Conservation (phyloP, 345 rosid genomes). For the Hibiscus tridactylites region DNA sequence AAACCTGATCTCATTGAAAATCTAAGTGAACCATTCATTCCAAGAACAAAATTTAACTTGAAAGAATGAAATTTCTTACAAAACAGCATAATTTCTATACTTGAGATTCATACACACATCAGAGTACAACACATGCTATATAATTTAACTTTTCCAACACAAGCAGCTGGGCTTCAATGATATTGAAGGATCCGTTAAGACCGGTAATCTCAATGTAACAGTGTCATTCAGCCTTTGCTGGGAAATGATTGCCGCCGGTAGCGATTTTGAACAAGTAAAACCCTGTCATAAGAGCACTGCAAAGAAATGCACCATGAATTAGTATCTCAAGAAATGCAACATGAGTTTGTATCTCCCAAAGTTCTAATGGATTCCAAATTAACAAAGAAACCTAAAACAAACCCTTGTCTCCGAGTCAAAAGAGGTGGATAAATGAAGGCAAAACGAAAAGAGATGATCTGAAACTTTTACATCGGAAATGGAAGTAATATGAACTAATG, state of each 20-base stretch:
- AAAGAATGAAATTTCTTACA: background rate
- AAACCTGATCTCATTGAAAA: background rate
- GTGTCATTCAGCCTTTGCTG: constrained; percentile 68
- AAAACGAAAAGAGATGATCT: background rate
- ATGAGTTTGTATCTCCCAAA: background rate
- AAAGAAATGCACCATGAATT: background rate
- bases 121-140: background rate
- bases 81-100: background rate
- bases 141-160: background rate
- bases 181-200: background rate
- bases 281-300: constrained; percentile 87
- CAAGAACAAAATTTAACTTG: background rate
- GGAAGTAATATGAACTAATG: too few species aligned
- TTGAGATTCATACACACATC: background rate
- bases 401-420: background rate
- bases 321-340: constrained; percentile 7
- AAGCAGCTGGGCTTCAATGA: background rate
- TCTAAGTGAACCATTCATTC: background rate
- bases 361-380: background rate
- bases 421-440: too few species aligned
- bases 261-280: constrained; percentile 79
- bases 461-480: background rate
- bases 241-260: constrained; percentile 72
- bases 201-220: background rate
- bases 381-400: background rate